A percentile compares a stretch with the other conserved stretches of the same genome.
Evolutionary conservation across 164 flowering plant genomes (phyloP).

Genomic region (Liquidambar formosana): DNA sequence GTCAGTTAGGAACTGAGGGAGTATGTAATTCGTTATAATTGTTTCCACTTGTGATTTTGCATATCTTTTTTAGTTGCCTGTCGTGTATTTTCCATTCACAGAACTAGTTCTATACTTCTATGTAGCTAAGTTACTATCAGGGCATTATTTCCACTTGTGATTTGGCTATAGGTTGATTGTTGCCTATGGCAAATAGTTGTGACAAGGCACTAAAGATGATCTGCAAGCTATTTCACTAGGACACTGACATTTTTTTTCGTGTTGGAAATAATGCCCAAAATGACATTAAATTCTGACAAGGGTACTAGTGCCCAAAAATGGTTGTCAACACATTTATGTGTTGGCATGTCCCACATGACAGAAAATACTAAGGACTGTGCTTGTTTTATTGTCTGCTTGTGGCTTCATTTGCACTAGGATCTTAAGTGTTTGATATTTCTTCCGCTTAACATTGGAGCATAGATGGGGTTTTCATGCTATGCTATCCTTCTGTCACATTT

Average conservation of each 20-base stretch:
- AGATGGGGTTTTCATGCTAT: background rate
- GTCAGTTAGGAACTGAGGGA: no score
- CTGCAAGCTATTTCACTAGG: background rate
- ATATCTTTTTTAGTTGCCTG: no score
- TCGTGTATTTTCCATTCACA: no score
- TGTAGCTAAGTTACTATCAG: background rate
- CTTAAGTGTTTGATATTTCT: background rate
- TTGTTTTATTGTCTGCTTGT: background rate
- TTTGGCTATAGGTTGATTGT: constrained; percentile 1
- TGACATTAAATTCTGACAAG: no score
- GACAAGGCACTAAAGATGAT: background rate
- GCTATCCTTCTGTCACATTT: background rate
- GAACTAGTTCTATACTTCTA: no score
- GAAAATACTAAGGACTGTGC: background rate
- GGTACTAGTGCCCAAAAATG: no score
- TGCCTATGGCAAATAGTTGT: background rate
- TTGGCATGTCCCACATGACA: background rate
- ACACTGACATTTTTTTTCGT: background rate
- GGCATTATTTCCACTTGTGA: background rate
- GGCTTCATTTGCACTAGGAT: background rate
- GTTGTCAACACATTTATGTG: background rate
- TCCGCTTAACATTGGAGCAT: background rate
- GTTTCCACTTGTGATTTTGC: no score
- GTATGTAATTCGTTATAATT: no score
- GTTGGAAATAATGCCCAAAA: background rate